Base-by-base conservation (phyloP, 2,329 filamentous ascomycete genomes). In the Sporothrix luriei region DNA sequence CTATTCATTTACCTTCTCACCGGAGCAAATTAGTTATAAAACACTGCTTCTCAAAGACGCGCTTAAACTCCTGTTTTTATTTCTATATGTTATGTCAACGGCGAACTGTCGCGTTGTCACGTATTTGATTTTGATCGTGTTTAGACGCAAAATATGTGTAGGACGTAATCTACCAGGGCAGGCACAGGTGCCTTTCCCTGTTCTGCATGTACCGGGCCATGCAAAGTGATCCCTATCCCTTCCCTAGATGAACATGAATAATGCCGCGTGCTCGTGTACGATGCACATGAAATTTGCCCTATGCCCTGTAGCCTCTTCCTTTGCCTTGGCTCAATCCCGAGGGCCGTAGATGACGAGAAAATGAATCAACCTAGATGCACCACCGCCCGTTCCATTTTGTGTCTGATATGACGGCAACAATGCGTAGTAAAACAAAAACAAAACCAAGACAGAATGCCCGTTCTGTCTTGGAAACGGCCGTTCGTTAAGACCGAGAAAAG, bases 271-370 rank as follows among this genome's bases (percentile, higher is more conserved):
- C 57, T 62, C n/a, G 13, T 46, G n/a, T 24, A 40, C n/a, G 9
- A 57, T 57, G 54, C 29, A 57, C 19, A 57, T 57, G 38, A 46
- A 26, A 38, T 21, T 62, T 46, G 57, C 57, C 57, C 57, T 46
- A 40, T 48, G 43, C 48, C 48, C 33, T 33, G 33, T 57, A 26
- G 16, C 54, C 54, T 16, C 7, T 62, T 9, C 21, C 11, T 26
- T 43, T 51, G 26, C 54, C 40, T 11, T 57, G 29, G 10, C 33
- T 38, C 26, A 33, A 33, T 13, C 40, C 13, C 57, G 13, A 43
- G 46, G 43, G 57, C 40, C 57, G 11, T 11, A 21, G 6, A 59
- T 21, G 19, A 26, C 21, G 26, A 54, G 11, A 48, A 46, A 49
- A 64, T 3, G n/a, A n/a, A 33, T 14, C 13, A 24, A 26, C n/a